These are phyloP conservation scores for Boechera stricta DNA, from an alignment of 345 rosid species.

Conservation along the genomic window DNA sequence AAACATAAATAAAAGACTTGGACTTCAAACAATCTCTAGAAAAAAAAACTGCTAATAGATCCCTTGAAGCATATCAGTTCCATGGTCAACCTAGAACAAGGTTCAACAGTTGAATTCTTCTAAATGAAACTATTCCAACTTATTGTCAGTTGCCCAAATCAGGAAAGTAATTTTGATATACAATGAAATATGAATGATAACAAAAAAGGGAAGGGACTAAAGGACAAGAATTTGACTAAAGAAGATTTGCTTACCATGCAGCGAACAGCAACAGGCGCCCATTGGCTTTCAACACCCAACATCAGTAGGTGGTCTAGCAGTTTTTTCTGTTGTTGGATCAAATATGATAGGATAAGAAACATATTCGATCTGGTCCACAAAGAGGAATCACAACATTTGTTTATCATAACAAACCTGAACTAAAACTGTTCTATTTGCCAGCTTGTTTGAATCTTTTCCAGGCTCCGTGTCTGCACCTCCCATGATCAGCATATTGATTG, in stretches of 20 bases:
- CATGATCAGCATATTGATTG: slow-evolving; percentile 77
- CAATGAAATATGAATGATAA: slow-evolving; percentile 6
- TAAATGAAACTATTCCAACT: not conserved
- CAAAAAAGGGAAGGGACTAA: slow-evolving; percentile 5
- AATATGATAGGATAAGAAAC: slow-evolving; percentile 39
- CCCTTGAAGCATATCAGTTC: slow-evolving; percentile 3
- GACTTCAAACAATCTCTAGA: slow-evolving; percentile 28
- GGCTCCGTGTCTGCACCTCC: slow-evolving; percentile 74
- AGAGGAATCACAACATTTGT: slow-evolving; percentile 5
- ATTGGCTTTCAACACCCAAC: slow-evolving; percentile 94
- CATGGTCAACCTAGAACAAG: slow-evolving; percentile 30
- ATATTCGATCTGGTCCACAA: not conserved
- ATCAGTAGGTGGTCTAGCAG: slow-evolving; percentile 80
- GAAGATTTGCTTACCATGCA: slow-evolving; percentile 65
- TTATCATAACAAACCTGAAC: slow-evolving; percentile 72
- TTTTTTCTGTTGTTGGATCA: slow-evolving; percentile 61
- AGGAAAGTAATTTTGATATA: slow-evolving; percentile 3
- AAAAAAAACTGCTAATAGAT: not conserved
- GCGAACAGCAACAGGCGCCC: slow-evolving; percentile 93
- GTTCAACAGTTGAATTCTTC: slow-evolving; percentile 19
- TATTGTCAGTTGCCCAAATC: not conserved
- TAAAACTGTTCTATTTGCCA: slow-evolving; percentile 78
- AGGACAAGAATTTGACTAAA: slow-evolving; percentile 15
- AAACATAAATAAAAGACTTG: slow-evolving; percentile 2
- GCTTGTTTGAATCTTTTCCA: slow-evolving; percentile 76